Evolutionary conservation across 805 yeast species (phyloP).

Genomic region (Metschnikowia kunwiensis): DNA sequence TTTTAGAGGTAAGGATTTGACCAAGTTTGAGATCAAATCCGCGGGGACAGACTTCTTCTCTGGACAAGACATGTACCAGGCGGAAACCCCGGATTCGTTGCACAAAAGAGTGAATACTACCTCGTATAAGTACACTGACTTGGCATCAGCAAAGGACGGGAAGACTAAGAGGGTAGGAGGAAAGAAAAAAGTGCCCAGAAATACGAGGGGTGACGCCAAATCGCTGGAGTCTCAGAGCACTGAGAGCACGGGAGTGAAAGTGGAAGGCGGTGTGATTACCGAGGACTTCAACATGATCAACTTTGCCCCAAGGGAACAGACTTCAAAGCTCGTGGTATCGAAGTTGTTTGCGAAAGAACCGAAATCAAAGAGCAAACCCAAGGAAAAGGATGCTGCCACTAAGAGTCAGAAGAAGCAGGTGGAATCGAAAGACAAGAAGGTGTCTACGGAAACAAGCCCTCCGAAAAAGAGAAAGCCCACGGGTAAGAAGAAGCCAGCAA

Average conservation of each 20-base stretch:
- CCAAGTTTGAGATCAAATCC: constrained; percentile 22
- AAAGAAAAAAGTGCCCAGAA: not conserved
- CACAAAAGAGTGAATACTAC: constrained; percentile 18
- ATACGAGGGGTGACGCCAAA: not conserved
- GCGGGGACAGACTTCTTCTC: constrained; percentile 28
- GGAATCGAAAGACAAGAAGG: not conserved
- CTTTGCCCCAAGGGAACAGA: constrained; percentile 16
- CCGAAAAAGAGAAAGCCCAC: not conserved
- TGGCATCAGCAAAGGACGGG: constrained; percentile 1
- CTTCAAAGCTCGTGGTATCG: constrained; percentile 11
- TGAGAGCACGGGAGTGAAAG: not conserved
- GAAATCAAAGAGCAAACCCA: constrained; percentile 1
- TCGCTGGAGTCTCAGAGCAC: not conserved
- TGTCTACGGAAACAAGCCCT: not conserved
- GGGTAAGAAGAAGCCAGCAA: not conserved
- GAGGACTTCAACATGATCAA: constrained; percentile 18
- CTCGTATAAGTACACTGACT: constrained; percentile 12
- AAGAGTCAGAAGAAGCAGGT: not conserved
- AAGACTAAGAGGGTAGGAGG: not conserved
- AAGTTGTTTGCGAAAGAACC: constrained; percentile 8
- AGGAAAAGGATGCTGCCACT: not conserved
- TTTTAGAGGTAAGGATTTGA: constrained; percentile 37
- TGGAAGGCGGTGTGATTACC: constrained; percentile 12
- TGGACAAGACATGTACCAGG: constrained; percentile 13
- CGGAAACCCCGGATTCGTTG: constrained; percentile 8